phyloP scores from a whole-genome alignment of 768 basidiomycete genomes.

The Amanita exitialis region DNA sequence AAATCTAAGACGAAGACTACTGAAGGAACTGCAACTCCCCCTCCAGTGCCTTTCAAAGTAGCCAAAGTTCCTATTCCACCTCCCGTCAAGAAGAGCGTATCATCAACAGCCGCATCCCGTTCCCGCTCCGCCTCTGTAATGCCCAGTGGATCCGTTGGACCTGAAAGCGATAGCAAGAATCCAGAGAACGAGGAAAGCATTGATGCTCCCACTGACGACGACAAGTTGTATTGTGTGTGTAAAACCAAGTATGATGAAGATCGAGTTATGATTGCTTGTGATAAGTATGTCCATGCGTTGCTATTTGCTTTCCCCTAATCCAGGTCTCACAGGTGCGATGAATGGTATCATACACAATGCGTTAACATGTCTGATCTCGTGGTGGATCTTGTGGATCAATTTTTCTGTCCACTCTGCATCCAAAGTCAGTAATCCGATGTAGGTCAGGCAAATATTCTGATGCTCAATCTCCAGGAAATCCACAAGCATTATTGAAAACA shows the following conservation, averaged over 20 bases:
- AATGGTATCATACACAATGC: conserved; percentile 90
- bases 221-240: conserved; percentile 84
- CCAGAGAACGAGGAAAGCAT: conserved; percentile 38
- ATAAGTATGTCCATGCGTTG: conserved; percentile 46
- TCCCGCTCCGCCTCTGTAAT: conserved; percentile 68
- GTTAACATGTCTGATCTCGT: conserved; percentile 73
- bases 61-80: conserved; percentile 6
- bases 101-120: conserved; percentile 23
- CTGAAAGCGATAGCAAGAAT: conserved; percentile 24
- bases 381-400: conserved; percentile 86
- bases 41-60: conserved; percentile 1
- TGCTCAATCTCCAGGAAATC: conserved; percentile 34
- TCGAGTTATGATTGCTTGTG: conserved; percentile 87
- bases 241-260: conserved; percentile 83
- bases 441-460: not conserved
- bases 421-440: conserved; percentile 41
- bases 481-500: conserved; percentile 49
- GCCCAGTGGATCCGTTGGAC: conserved; percentile 35
- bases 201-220: conserved; percentile 37
- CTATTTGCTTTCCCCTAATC: not conserved
- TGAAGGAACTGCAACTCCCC: conserved; percentile 12
- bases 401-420: conserved; percentile 78
- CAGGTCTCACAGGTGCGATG: conserved; percentile 61
- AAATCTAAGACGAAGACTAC: conserved; percentile 4
- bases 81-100: conserved; percentile 6